Conservation (phyloP, 2,329 filamentous ascomycete species). For the Sporothrix dimorphospora region DNA sequence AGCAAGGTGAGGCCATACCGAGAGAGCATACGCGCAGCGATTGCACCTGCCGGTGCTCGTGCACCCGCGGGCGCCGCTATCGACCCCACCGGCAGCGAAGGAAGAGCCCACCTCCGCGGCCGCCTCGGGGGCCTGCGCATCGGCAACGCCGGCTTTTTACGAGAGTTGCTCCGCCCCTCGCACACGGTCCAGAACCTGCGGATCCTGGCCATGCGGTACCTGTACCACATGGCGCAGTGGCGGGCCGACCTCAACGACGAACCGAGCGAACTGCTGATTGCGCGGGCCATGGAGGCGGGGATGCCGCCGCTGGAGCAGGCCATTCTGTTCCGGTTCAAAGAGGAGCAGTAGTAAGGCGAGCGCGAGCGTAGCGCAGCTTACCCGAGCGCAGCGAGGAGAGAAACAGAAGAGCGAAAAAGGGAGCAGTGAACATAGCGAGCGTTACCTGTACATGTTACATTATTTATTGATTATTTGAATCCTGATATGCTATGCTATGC, state of each 20-base stretch:
- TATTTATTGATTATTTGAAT: background rate
- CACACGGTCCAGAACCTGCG: slow-evolving; percentile 14
- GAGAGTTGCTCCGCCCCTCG: slow-evolving; percentile 15
- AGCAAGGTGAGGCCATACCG: background rate
- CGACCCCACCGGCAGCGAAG: background rate
- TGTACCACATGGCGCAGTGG: background rate
- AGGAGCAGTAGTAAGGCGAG: background rate
- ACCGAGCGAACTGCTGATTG: background rate
- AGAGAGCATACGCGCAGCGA: background rate
- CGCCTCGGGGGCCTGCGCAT: slow-evolving; percentile 19
- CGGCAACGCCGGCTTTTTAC: slow-evolving; percentile 28
- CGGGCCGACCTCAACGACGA: background rate
- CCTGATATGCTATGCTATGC: background rate
- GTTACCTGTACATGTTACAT: background rate
- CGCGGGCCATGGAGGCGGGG: background rate
- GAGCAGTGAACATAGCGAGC: background rate
- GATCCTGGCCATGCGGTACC: slow-evolving; percentile 21
- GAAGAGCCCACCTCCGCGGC: background rate
- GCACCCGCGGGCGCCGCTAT: too few relatives aligned
- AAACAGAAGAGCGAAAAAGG: too few relatives aligned
- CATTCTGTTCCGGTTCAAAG: slow-evolving; percentile 27
- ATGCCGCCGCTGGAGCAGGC: slow-evolving; percentile 29
- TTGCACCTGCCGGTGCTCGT: too few relatives aligned
- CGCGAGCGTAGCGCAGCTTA: too few relatives aligned
- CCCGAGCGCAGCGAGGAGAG: background rate